Base-by-base conservation (phyloP, 106 monocot genomes). In the Amphibolis antarctica region DNA sequence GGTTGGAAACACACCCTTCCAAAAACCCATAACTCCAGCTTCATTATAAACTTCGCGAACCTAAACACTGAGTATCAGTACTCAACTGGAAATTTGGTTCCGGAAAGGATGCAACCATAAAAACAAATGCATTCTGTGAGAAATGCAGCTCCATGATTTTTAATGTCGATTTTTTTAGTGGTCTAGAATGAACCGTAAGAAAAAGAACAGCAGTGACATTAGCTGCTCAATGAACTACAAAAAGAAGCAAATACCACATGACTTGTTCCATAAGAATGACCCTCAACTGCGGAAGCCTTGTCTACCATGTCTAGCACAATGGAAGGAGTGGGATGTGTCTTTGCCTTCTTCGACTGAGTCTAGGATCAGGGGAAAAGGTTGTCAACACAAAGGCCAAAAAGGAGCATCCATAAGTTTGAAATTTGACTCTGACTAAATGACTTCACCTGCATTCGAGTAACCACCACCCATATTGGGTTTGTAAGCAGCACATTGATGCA, bases 1-100 rank as follows among this genome's bases (percentile, higher is more conserved):
- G 28, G 96, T 83, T 46, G 96, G 96, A 54, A 98, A 55, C 62
- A 98, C 82, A 48, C 96, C 96, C 80, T 98, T 98, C 98, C 98
- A 98, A 62, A 98, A 91, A 42, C 98, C 98, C 45, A 69, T 70
- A 1, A 98, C 18, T 63, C 98, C 87, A 66, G 87, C 87, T 81
- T 98, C 98, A 61, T 79, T 77, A 62, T 85, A 91, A 57, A 98
- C 68, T 62, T 91, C 98, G 57, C 81, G 84, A 55, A 98, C 73
- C 98, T 91, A 76, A 48, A 69, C 10, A 63, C 42, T 3, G 42
- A 28, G 19, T 58, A 28, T 17, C 12, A 22, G 25, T 58, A 15
- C 7, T 4, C 36, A 36, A 4, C 36, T 36, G 7, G 36, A 7
- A 2, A 36, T 2, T n/a, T 36, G 36, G 36, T 36, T 36, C 36